A percentile compares a stretch with the other conserved stretches of the same genome.
Conservation (phyloP, 2,329 filamentous ascomycete genomes). For the Keithomyces neogunnii region DNA sequence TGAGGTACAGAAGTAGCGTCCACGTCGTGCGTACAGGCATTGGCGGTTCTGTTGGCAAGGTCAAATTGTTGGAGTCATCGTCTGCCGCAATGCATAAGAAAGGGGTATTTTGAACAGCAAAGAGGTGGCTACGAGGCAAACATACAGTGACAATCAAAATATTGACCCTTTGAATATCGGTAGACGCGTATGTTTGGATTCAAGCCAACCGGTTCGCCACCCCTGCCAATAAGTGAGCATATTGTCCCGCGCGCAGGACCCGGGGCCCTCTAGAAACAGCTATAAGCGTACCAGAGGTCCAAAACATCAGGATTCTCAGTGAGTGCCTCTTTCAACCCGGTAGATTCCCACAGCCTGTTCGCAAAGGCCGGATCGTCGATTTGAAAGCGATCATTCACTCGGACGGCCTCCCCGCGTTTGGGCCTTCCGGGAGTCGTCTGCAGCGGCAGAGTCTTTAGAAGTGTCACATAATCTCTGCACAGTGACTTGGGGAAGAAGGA, state of each 20-base stretch:
- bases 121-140: background rate
- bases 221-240: slow-evolving; percentile 47
- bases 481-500: slow-evolving; percentile 68
- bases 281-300: slow-evolving; percentile 28
- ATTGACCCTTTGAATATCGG: slow-evolving; percentile 76
- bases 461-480: slow-evolving; percentile 68
- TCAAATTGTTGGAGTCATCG: slow-evolving; percentile 75
- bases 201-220: slow-evolving; percentile 72
- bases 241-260: background rate
- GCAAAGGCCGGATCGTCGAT: slow-evolving; percentile 70
- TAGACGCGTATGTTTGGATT: slow-evolving; percentile 88
- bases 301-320: slow-evolving; percentile 29
- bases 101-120: background rate
- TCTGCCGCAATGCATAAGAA: slow-evolving; percentile 40
- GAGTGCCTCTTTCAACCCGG: slow-evolving; percentile 59
- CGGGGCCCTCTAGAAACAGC: background rate
- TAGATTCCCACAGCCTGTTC: slow-evolving; percentile 65
- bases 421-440: slow-evolving; percentile 71
- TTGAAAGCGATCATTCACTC: slow-evolving; percentile 87
- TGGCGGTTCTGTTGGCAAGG: slow-evolving; percentile 32
- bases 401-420: slow-evolving; percentile 69
- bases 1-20: slow-evolving; percentile 85
- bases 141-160: slow-evolving; percentile 88
- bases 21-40: slow-evolving; percentile 59
- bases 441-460: slow-evolving; percentile 60